Conservation (phyloP, 169 alveolate species). For the Cystoisospora suis region DNA sequence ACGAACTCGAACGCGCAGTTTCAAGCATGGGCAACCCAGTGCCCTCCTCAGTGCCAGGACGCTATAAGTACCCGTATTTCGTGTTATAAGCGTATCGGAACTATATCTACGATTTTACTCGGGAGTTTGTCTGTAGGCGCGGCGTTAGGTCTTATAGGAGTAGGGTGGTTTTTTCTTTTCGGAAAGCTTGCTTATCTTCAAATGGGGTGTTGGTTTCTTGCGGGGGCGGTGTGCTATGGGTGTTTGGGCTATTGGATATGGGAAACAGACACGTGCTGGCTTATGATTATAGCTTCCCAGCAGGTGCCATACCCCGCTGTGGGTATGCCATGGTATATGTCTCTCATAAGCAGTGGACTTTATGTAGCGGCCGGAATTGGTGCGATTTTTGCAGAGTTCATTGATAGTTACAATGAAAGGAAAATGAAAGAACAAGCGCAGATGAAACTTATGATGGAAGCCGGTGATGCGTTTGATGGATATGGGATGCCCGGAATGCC, state of each 20-base stretch:
- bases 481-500: neutral
- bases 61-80: slow-evolving; percentile 51
- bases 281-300: slow-evolving; percentile 31
- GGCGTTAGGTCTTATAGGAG: slow-evolving; percentile 1
- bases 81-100: slow-evolving; percentile 46
- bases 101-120: slow-evolving; percentile 23
- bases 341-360: neutral
- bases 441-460: slow-evolving; percentile 37
- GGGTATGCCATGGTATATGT: slow-evolving; percentile 4
- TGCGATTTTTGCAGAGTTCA: neutral
- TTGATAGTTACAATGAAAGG: slow-evolving; percentile 30
- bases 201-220: slow-evolving; percentile 2
- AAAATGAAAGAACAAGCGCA: neutral
- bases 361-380: neutral
- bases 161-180: slow-evolving; percentile 49
- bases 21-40: slow-evolving; percentile 62
- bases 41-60: slow-evolving; percentile 63
- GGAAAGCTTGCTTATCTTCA: slow-evolving; percentile 27
- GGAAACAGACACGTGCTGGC: slow-evolving; percentile 44
- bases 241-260: slow-evolving; percentile 31
- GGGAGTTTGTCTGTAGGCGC: slow-evolving; percentile 15
- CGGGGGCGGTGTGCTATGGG: neutral
- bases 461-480: slow-evolving; percentile 26
- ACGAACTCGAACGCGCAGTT: slow-evolving; percentile 20
- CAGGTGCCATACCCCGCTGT: slow-evolving; percentile 30